Percentiles rank a stretch among this genome's conserved stretches.
These are phyloP conservation scores for Monsonia emarginata DNA, from an alignment of 441 rosid species.

Conservation along the genomic window DNA sequence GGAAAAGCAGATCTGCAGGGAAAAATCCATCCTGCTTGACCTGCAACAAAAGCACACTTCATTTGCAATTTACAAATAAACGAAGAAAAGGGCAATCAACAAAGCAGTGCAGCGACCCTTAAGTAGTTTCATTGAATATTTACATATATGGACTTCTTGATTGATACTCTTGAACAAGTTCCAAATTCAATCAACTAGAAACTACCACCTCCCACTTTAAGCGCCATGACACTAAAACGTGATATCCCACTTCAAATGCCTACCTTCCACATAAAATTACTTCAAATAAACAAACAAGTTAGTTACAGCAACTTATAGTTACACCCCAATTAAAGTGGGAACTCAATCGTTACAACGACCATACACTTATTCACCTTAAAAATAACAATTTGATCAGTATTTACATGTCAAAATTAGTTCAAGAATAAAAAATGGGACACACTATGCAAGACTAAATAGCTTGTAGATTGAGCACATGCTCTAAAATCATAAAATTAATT, in stretches of 20 bases:
- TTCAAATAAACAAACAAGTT: background rate
- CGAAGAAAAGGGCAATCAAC: background rate
- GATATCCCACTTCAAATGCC: background rate
- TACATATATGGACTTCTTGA: background rate
- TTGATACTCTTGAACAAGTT: background rate
- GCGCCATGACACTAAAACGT: background rate
- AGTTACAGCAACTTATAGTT: background rate
- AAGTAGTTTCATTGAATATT: too few species aligned
- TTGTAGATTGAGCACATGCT: background rate
- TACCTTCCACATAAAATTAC: too few species aligned
- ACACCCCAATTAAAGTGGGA: too few species aligned
- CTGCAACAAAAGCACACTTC: conserved; percentile 37
- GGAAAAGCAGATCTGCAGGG: conserved; percentile 88
- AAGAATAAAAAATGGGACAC: too few species aligned
- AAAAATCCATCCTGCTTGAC: conserved; percentile 86
- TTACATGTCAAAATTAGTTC: background rate
- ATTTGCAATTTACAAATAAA: background rate
- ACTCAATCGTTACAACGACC: too few species aligned
- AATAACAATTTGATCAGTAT: conserved; percentile 5
- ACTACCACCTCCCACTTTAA: background rate
- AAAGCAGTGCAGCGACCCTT: background rate
- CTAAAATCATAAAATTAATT: background rate
- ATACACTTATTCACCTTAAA: too few species aligned
- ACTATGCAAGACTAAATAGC: background rate
- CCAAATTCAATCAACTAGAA: conserved; percentile 1